Evolutionary conservation across 176 grass and related monocot species (phyloP).

Genomic region (Oryza officinalis): DNA sequence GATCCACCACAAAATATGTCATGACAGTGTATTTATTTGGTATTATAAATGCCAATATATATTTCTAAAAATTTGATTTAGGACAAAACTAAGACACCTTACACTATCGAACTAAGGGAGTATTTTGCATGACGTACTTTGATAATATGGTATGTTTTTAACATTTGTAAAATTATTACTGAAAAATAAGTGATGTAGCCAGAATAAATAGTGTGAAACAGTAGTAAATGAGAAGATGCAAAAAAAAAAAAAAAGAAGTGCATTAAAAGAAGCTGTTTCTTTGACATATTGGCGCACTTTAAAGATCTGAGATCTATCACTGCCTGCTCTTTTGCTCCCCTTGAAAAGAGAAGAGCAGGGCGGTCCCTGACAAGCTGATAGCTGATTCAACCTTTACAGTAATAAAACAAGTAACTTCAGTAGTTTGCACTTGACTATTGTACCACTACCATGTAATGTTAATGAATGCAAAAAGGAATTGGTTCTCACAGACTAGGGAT

Average conservation of each 20-base stretch:
- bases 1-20: too few relatives aligned
- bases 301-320: conserved; percentile 22
- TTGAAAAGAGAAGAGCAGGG: neutral
- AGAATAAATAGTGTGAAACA: neutral
- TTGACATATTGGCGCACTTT: conserved; percentile 39
- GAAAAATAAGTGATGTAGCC: neutral
- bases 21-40: too few relatives aligned
- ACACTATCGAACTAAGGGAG: too few relatives aligned
- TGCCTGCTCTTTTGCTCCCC: neutral
- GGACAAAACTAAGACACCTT: too few relatives aligned
- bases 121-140: neutral
- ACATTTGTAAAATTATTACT: neutral
- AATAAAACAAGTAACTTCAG: neutral
- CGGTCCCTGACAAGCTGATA: neutral
- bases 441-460: neutral
- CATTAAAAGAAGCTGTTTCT: conserved; percentile 14
- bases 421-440: neutral
- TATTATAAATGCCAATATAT: too few relatives aligned
- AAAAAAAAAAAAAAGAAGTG: neutral
- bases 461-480: neutral
- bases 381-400: neutral
- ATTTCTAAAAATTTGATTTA: too few relatives aligned
- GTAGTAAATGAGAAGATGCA: neutral
- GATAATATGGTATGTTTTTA: too few relatives aligned
- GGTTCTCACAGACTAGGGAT: neutral